Base-by-base conservation (phyloP, 768 basidiomycete species). In the Clathrus columnatus region DNA sequence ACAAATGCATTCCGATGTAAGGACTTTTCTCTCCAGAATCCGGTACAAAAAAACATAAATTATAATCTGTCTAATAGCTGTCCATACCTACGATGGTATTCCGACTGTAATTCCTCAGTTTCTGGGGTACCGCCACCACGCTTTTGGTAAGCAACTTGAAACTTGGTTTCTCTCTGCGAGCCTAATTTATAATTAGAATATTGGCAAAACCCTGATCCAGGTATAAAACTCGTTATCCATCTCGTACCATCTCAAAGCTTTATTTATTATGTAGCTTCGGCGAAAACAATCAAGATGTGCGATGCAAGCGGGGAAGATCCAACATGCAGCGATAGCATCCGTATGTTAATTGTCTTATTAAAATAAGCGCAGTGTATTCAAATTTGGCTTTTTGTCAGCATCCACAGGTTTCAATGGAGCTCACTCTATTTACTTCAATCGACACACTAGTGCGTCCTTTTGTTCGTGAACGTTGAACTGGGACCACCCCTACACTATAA, bases 81-180 rank as follows among this genome's bases (percentile, higher is more conserved):
- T 77, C 17, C 78, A 80, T 58, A 70, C 23, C 7, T n/a, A 45
- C 76, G 78, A 80, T 56, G 78, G 78, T 7, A 74, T 80, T 6
- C 77, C 79, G 4, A 78, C 76, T 5, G 71, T 80, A 59, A 65
- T 80, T 44, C 73, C 73, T 26, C 66, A 69, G 49, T 58, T 26
- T 28, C 63, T 77, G 14, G 79, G 77, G 17, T 80, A 81, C 61
- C 69, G 62, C 41, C 79, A 79, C 54, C 77, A 70, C 47, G 14
- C 20, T 27, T 3, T 28, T 18, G 58, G 45, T 20, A 49, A 30
- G 8, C 21, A 29, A 45, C 17, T 26, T 51, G 48, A 46, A 56
- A 46, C 32, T 26, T 17, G 20, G 64, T 18, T 64, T 61, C 61
- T 64, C 53, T 48, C 41, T 47, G 29, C 20, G 43, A n/a, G n/a